Percentiles rank a stretch among this genome's conserved stretches.
phyloP scores from a whole-genome alignment of 768 basidiomycete genomes.

The Arthromyces matolae region DNA sequence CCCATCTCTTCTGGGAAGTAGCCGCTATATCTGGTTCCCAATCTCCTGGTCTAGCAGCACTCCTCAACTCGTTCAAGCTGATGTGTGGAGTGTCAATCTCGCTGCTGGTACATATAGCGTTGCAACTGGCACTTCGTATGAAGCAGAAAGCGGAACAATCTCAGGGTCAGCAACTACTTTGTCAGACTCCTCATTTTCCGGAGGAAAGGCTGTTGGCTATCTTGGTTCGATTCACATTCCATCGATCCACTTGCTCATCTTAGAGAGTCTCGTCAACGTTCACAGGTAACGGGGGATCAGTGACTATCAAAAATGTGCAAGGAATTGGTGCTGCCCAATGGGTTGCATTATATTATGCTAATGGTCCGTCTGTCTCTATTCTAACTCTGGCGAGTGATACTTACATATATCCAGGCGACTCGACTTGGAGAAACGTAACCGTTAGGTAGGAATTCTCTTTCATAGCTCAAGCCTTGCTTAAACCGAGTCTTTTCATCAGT shows the following conservation, averaged over 20 bases:
- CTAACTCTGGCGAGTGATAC: neutral
- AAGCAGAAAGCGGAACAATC: slow-evolving; percentile 50
- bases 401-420: slow-evolving; percentile 35
- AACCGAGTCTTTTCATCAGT: slow-evolving; percentile 24
- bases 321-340: slow-evolving; percentile 53
- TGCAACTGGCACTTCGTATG: slow-evolving; percentile 49
- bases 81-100: slow-evolving; percentile 55
- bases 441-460: slow-evolving; percentile 37
- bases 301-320: slow-evolving; percentile 54
- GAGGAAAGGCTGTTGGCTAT: slow-evolving; percentile 50
- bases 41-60: slow-evolving; percentile 50
- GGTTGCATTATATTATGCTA: slow-evolving; percentile 60
- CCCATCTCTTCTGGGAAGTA: slow-evolving; percentile 48
- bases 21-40: slow-evolving; percentile 61
- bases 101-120: slow-evolving; percentile 47
- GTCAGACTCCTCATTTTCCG: slow-evolving; percentile 45
- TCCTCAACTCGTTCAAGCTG: slow-evolving; percentile 52
- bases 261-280: neutral
- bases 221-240: slow-evolving; percentile 36
- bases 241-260: neutral
- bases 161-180: slow-evolving; percentile 44
- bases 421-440: slow-evolving; percentile 55
- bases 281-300: slow-evolving; percentile 52
- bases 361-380: slow-evolving; percentile 29
- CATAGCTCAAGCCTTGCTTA: neutral